These are phyloP conservation scores for Salix brachista DNA, from an alignment of 345 rosid genomes.

Conservation along the genomic window DNA sequence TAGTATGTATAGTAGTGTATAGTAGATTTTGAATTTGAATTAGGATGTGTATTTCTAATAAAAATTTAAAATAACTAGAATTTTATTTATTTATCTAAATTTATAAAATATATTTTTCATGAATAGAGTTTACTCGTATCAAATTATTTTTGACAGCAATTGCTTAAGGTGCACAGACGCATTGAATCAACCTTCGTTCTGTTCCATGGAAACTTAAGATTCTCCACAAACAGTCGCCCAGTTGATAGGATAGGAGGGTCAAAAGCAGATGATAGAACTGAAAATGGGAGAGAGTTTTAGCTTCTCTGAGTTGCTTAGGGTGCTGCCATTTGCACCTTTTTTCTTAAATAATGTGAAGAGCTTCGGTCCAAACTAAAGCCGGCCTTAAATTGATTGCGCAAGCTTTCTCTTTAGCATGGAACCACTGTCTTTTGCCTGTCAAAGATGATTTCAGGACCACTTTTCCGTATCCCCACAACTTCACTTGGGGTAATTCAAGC, in stretches of 20 bases:
- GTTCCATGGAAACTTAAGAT: neutral
- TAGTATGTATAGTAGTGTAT: no score
- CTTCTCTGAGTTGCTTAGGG: neutral
- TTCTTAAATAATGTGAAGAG: neutral
- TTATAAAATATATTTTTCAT: no score
- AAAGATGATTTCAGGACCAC: constrained; percentile 2
- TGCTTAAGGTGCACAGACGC: neutral
- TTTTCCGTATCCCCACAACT: neutral
- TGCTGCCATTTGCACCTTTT: neutral
- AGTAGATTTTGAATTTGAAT: no score
- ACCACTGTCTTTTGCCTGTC: neutral
- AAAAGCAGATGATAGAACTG: neutral
- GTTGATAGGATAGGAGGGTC: neutral
- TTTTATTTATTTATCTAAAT: no score
- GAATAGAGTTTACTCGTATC: no score
- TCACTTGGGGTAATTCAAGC: neutral
- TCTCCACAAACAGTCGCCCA: neutral
- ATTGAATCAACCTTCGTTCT: neutral
- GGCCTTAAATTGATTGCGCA: neutral
- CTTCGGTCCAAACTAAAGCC: neutral
- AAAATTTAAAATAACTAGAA: no score
- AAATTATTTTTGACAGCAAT: no score
- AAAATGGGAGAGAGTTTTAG: neutral
- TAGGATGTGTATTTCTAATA: no score
- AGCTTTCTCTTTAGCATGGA: neutral